Evolutionary conservation across 2,329 filamentous ascomycete species (phyloP).

Genomic region (Ascocoryne sarcoides): DNA sequence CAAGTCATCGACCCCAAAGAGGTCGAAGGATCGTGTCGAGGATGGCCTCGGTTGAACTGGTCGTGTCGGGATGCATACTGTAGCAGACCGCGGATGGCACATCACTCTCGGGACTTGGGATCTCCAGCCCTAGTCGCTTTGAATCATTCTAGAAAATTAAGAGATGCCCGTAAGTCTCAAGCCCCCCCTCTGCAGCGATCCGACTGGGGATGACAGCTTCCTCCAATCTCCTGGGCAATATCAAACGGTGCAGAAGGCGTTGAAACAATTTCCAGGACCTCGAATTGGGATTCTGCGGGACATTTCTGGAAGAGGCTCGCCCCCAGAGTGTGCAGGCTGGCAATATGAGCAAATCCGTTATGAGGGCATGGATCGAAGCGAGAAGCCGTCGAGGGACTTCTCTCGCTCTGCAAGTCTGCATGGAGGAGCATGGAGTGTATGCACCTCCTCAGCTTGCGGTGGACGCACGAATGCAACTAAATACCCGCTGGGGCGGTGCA

Average conservation of each 20-base stretch:
- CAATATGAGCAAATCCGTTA: background rate
- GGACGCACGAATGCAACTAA: background rate
- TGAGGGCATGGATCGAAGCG: background rate
- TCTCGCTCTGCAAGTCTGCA: background rate
- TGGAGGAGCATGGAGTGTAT: background rate
- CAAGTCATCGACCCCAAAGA: slow-evolving; percentile 19
- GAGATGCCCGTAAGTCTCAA: slow-evolving; percentile 11
- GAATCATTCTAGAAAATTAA: slow-evolving; percentile 11
- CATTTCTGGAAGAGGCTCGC: background rate
- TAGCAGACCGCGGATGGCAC: background rate
- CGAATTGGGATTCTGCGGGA: background rate
- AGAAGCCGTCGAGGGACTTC: too few relatives aligned
- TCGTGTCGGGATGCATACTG: background rate
- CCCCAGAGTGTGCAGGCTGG: slow-evolving; percentile 6
- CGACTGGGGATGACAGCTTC: slow-evolving; percentile 15
- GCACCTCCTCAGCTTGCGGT: background rate
- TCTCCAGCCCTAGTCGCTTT: slow-evolving; percentile 19
- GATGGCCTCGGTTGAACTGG: background rate
- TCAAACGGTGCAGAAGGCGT: slow-evolving; percentile 18
- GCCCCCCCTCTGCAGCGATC: slow-evolving; percentile 8
- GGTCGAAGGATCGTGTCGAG: background rate
- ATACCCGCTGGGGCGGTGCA: slow-evolving; percentile 1
- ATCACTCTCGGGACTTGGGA: slow-evolving; percentile 1
- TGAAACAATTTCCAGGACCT: slow-evolving; percentile 18
- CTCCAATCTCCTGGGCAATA: slow-evolving; percentile 16